Base-by-base conservation (phyloP, 805 yeast species). In the Lachancea meyersii region DNA sequence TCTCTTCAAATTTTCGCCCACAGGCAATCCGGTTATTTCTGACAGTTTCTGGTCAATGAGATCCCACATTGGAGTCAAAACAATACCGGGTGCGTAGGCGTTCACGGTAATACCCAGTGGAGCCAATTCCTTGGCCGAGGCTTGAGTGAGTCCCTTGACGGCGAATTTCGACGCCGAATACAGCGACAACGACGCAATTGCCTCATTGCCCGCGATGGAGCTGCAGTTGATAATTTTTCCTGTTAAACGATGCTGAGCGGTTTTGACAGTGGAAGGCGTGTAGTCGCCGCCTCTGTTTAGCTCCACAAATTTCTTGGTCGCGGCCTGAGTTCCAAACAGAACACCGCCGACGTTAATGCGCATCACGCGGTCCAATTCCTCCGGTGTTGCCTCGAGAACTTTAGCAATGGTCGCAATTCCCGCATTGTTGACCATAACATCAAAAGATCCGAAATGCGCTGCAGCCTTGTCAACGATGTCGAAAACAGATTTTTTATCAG, bases 191-290 rank as follows among this genome's bases (percentile, higher is more conserved):
- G 58, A 49, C 2, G 61, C 60, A 37, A 64, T 58, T 5, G 64
- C 65, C 17, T 54, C 46, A 31, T 57, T 57, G 8, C 68, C n/a
- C n/a, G n/a, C n/a, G n/a, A n/a, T n/a, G n/a, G n/a, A n/a, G n/a
- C 64, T 14, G 3, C 67, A 64, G 42, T 61, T 62, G 37, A 70
- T 64, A 44, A 70, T 67, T 36, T 67, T 68, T 24, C 73, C 72
- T 10, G 58, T 55, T 10, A 55, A 57, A 5, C 51, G 48, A 35
- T 27, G 27, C 19, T 18, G n/a, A n/a, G n/a, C n/a, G n/a, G n/a
- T n/a, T n/a, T n/a, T n/a, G n/a, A n/a, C n/a, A n/a, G n/a, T n/a
- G n/a, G n/a, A n/a, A n/a, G n/a, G n/a, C n/a, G n/a, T n/a, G n/a
- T n/a, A n/a, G n/a, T n/a, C n/a, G n/a, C n/a, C n/a, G n/a, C n/a